phyloP scores from a whole-genome alignment of 805 yeast genomes.

The Wickerhamiella bombiphila region DNA sequence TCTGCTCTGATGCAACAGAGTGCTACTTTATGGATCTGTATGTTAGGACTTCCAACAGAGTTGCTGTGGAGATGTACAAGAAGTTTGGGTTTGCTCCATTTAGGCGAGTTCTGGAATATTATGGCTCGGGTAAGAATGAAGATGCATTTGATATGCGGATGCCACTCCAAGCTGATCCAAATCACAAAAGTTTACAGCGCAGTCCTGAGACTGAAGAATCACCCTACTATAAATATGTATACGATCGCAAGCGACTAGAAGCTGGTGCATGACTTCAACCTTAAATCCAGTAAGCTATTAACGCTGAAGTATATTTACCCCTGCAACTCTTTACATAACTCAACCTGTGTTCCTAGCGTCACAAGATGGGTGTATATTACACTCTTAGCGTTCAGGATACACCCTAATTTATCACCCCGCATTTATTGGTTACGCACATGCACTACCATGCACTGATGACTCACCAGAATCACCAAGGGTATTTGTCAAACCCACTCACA shows the following conservation, averaged over 20 bases:
- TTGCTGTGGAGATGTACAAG: conserved; percentile 74
- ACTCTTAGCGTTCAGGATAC: too few relatives aligned
- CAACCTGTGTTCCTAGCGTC: too few relatives aligned
- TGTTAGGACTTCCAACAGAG: conserved; percentile 69
- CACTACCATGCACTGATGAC: too few relatives aligned
- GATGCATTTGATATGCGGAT: conserved; percentile 58
- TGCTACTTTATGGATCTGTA: conserved; percentile 81
- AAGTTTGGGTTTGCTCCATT: conserved; percentile 73
- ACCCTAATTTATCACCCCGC: too few relatives aligned
- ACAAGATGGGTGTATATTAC: too few relatives aligned
- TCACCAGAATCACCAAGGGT: too few relatives aligned
- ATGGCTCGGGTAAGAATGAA: conserved; percentile 47
- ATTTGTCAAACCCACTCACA: too few relatives aligned
- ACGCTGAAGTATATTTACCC: too few relatives aligned
- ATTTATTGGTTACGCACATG: too few relatives aligned
- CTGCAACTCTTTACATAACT: too few relatives aligned
- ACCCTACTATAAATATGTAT: background rate
- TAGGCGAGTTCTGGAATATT: conserved; percentile 80
- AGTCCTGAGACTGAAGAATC: conserved; percentile 1
- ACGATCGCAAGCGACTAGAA: conserved; percentile 1
- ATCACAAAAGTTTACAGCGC: background rate
- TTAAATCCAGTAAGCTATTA: too few relatives aligned
- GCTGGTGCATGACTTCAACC: too few relatives aligned
- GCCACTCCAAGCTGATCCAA: conserved; percentile 19
- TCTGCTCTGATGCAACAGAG: conserved; percentile 62